Percentiles rank a stretch among this genome's conserved stretches.
These are phyloP conservation scores for Jamesozyma jinghongensis DNA, from an alignment of 805 yeast genomes.

Conservation along the genomic window DNA sequence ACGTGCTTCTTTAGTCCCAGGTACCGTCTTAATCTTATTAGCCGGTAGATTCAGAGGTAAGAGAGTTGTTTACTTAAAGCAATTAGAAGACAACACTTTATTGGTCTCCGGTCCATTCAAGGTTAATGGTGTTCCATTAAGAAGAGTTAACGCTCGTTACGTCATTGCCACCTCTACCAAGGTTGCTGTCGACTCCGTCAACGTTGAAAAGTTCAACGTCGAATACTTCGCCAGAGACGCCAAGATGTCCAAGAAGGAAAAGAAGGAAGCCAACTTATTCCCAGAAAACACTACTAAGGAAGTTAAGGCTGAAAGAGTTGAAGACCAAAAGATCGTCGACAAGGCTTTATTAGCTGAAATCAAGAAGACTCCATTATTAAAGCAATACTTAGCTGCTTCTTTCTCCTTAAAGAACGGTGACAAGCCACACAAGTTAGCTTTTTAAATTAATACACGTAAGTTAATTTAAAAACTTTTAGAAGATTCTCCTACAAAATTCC, in stretches of 20 bases:
- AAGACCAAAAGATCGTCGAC: constrained; percentile 95
- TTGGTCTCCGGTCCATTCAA: constrained; percentile 98
- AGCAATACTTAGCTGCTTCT: constrained; percentile 90
- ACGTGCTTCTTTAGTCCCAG: constrained; percentile 94
- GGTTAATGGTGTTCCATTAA: constrained; percentile 98
- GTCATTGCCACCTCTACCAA: constrained; percentile 97
- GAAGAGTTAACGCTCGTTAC: constrained; percentile 98
- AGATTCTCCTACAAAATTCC: neutral
- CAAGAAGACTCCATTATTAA: constrained; percentile 94
- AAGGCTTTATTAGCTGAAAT: constrained; percentile 85
- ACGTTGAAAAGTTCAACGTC: constrained; percentile 84
- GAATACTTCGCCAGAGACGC: constrained; percentile 98
- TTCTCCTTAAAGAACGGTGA: constrained; percentile 98
- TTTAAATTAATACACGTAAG: constrained; percentile 74
- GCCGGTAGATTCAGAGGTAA: constrained; percentile 99
- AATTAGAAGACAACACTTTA: constrained; percentile 95
- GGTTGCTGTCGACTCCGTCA: constrained; percentile 69
- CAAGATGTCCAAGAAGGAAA: constrained; percentile 70
- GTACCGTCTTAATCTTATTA: constrained; percentile 92
- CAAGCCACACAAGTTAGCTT: constrained; percentile 95
- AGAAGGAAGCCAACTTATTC: constrained; percentile 90
- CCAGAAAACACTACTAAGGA: constrained; percentile 73
- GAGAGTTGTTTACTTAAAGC: constrained; percentile 97
- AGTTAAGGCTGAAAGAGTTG: constrained; percentile 86
- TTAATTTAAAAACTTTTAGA: constrained; percentile 66